These are phyloP conservation scores for Cairneyella variabilis DNA, from an alignment of 495 filamentous ascomycete genomes.

Conservation along the genomic window DNA sequence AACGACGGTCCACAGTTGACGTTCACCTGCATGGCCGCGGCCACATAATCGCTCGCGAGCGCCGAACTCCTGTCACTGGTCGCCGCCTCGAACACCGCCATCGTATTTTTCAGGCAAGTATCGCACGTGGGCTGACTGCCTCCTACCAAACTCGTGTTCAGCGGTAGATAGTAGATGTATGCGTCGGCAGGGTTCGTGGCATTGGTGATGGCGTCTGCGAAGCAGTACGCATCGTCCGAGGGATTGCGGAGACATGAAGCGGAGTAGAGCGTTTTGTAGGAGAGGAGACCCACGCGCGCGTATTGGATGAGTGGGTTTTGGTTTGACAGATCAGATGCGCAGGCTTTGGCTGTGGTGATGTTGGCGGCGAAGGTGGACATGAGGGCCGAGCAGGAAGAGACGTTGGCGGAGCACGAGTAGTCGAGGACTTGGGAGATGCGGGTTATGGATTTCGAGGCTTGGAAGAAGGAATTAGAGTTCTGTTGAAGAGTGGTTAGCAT, in stretches of 20 bases:
- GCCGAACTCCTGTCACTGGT: constrained; percentile 55
- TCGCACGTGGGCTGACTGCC: constrained; percentile 63
- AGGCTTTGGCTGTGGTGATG: constrained; percentile 55
- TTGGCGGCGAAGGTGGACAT: constrained; percentile 56
- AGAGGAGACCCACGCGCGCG: constrained; percentile 67
- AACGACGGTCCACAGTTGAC: constrained; percentile 59
- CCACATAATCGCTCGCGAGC: constrained; percentile 54
- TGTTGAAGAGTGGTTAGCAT: no score
- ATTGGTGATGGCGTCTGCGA: constrained; percentile 82
- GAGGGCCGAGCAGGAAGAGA: constrained; percentile 51
- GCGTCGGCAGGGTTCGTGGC: constrained; percentile 57
- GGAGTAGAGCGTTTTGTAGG: constrained; percentile 72
- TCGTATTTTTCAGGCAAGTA: constrained; percentile 64
- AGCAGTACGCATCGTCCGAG: constrained; percentile 58
- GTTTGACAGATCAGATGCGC: constrained; percentile 62
- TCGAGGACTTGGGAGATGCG: constrained; percentile 68
- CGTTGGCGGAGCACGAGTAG: constrained; percentile 62
- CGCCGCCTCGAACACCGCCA: constrained; percentile 61
- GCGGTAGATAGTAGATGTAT: constrained; percentile 79
- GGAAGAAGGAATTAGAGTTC: constrained; percentile 74
- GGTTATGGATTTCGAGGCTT: constrained; percentile 58
- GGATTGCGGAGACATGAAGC: constrained; percentile 68
- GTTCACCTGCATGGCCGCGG: constrained; percentile 63
- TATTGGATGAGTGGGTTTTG: constrained; percentile 67
- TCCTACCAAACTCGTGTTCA: constrained; percentile 65